Evolutionary conservation across 2,329 filamentous ascomycete genomes (phyloP).

Genomic region (Botrytis porri): DNA sequence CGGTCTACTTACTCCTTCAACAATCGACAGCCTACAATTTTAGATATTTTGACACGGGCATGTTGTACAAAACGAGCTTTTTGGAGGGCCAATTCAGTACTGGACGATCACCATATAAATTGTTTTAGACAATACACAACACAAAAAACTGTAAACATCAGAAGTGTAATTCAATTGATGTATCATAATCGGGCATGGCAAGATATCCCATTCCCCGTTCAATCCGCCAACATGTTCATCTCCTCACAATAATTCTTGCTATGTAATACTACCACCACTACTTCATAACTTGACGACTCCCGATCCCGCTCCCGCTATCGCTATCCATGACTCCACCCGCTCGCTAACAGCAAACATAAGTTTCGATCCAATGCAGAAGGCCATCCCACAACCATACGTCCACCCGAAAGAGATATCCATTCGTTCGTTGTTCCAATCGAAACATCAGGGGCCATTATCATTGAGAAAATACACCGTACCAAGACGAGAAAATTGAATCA

Average conservation of each 20-base stretch:
- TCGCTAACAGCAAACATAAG: constrained; percentile 14
- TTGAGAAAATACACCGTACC: constrained; percentile 8
- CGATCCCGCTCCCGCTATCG: no score
- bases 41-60: neutral
- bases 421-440: constrained; percentile 8
- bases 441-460: constrained; percentile 7
- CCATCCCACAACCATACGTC: constrained; percentile 6
- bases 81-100: neutral
- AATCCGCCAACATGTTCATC: neutral
- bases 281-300: neutral
- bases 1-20: neutral
- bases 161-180: constrained; percentile 12
- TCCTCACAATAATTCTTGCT: neutral
- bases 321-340: constrained; percentile 5
- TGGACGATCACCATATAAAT: neutral
- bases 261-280: constrained; percentile 9
- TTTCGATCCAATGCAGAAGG: constrained; percentile 13
- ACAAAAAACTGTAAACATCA: neutral
- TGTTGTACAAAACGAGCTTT: neutral
- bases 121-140: neutral
- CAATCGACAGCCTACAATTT: neutral
- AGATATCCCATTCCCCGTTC: neutral
- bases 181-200: neutral
- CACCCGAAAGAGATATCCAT: constrained; percentile 10
- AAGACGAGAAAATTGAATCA: constrained; percentile 5